These are phyloP conservation scores for Kwoniella sp. DNA, from an alignment of 768 basidiomycete genomes.

Conservation along the genomic window DNA sequence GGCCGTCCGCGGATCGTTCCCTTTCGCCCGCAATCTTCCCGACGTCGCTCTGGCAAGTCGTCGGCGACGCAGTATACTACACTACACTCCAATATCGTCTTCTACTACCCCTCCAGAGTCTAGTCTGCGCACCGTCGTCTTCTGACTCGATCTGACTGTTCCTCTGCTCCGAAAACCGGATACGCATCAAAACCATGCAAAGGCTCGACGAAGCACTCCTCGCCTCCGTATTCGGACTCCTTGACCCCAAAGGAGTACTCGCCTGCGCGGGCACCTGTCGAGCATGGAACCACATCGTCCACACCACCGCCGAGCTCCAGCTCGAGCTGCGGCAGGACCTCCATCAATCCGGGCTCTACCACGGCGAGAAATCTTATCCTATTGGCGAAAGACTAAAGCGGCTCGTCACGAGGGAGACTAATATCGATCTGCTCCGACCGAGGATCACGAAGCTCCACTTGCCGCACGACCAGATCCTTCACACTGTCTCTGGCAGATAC, in stretches of 20 bases:
- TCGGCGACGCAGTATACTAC: too few species aligned
- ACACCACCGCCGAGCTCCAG: slow-evolving; percentile 5
- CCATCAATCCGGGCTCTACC: slow-evolving; percentile 2
- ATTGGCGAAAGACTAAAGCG: neutral
- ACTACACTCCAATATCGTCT: too few species aligned
- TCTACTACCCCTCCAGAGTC: too few species aligned
- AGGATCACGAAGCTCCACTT: neutral
- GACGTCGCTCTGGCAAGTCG: too few species aligned
- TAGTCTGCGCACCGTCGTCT: too few species aligned
- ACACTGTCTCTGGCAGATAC: slow-evolving; percentile 12
- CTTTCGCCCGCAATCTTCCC: too few species aligned
- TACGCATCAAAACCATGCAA: too few species aligned
- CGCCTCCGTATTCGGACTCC: neutral
- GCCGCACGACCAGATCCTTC: slow-evolving; percentile 6
- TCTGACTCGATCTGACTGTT: too few species aligned
- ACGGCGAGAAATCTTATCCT: slow-evolving; percentile 1
- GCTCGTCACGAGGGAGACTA: slow-evolving; percentile 15
- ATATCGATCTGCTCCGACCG: slow-evolving; percentile 7
- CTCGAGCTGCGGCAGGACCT: slow-evolving; percentile 8
- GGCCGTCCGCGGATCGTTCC: too few species aligned
- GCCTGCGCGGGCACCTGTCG: slow-evolving; percentile 7
- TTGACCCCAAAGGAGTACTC: slow-evolving; percentile 3
- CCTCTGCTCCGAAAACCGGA: too few species aligned
- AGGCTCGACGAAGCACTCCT: neutral
- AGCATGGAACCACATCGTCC: slow-evolving; percentile 6